Evolutionary conservation across 805 yeast species (phyloP).

Genomic region (Myxozyma geophila): DNA sequence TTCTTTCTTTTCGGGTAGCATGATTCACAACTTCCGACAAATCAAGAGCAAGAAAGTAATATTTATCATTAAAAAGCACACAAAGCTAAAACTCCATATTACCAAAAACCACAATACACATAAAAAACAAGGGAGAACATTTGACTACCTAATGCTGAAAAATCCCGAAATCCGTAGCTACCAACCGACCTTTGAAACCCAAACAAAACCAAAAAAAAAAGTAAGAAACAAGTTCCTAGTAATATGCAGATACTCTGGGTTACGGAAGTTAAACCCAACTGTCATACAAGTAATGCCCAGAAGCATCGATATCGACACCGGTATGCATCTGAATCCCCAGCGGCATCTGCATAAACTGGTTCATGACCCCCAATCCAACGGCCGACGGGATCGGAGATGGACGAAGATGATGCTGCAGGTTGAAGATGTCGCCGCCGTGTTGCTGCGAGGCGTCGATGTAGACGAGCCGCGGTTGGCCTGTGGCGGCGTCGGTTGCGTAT

Average conservation of each 20-base stretch:
- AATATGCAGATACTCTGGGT: background rate
- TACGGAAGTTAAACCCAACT: slow-evolving; percentile 16
- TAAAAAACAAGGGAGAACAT: no score
- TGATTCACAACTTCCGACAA: no score
- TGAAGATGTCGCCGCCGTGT: slow-evolving; percentile 10
- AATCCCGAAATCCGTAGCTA: no score
- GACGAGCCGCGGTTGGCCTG: background rate
- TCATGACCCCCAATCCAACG: background rate
- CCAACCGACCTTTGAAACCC: no score
- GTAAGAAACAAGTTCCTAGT: background rate
- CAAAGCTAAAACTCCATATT: no score
- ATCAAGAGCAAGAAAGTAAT: no score
- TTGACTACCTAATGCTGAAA: no score
- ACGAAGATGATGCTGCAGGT: background rate
- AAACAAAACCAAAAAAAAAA: background rate
- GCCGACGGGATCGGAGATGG: background rate
- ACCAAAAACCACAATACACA: no score
- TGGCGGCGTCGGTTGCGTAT: background rate
- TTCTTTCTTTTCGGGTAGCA: no score
- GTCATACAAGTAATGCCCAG: slow-evolving; percentile 18
- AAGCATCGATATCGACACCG: background rate
- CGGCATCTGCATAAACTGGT: background rate
- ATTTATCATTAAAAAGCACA: no score
- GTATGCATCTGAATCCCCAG: background rate
- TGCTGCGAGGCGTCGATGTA: background rate